A percentile compares a stretch with the other conserved stretches of the same genome.
Conservation (phyloP, 1,139 yeast genomes). For the Kazachstania sp. region DNA sequence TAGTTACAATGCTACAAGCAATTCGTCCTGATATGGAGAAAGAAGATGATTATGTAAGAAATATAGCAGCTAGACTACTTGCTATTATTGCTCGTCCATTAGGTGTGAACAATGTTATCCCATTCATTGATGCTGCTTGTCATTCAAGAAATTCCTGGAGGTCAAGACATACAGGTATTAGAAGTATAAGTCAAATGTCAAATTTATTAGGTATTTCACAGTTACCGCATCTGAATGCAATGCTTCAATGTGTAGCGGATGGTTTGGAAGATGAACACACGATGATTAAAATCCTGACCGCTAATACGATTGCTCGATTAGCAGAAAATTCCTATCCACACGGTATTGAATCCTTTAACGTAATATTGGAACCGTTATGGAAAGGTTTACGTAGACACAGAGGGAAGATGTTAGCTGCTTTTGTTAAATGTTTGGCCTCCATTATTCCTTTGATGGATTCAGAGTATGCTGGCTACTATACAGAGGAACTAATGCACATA, state of each 20-base stretch:
- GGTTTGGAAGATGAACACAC: conserved; percentile 65
- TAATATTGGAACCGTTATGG: conserved; percentile 70
- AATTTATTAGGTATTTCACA: conserved; percentile 63
- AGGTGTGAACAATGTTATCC: conserved; percentile 64
- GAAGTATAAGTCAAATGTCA: conserved; percentile 72
- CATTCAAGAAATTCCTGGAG: conserved; percentile 73
- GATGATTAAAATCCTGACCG: conserved; percentile 61
- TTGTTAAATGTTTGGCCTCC: conserved; percentile 69
- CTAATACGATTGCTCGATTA: conserved; percentile 59
- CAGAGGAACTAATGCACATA: conserved; percentile 61
- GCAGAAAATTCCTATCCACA: conserved; percentile 87
- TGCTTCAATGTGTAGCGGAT: conserved; percentile 53
- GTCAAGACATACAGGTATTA: conserved; percentile 82
- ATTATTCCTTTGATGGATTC: conserved; percentile 80
- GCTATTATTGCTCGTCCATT: conserved; percentile 80
- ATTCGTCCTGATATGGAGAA: conserved; percentile 78
- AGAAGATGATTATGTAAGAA: conserved; percentile 73
- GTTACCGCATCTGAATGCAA: conserved; percentile 60
- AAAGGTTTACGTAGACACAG: conserved; percentile 66
- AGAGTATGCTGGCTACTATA: conserved; percentile 72
- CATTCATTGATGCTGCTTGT: conserved; percentile 77
- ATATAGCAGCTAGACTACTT: conserved; percentile 66
- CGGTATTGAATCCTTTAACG: conserved; percentile 75
- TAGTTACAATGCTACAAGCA: conserved; percentile 66
- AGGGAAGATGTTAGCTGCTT: conserved; percentile 71